Conservation (phyloP, 441 rosid genomes). For the Populus hybrid region DNA sequence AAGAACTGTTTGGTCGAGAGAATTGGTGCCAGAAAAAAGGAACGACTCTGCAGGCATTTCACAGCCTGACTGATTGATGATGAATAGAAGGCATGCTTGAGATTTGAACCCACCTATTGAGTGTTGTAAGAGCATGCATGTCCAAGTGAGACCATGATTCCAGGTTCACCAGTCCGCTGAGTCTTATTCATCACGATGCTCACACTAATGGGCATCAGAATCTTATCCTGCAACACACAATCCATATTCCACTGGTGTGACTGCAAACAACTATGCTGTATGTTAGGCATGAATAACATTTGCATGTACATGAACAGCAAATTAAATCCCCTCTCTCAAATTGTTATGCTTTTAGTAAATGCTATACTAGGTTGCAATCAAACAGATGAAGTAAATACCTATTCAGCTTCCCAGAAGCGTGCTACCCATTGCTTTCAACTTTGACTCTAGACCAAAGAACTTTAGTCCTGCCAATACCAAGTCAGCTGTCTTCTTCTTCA, state of each 20-base stretch:
- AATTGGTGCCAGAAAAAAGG: not conserved
- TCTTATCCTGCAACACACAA: not conserved
- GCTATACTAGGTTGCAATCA: not conserved
- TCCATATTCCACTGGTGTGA: not conserved
- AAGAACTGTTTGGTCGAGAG: not conserved
- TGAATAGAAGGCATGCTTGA: not conserved
- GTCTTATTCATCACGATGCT: not conserved
- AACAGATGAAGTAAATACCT: not conserved
- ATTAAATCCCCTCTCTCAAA: not conserved
- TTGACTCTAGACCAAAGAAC: constrained; percentile 85
- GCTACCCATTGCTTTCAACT: constrained; percentile 68
- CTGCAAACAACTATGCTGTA: not conserved
- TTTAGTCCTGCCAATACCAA: constrained; percentile 67
- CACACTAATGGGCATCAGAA: not conserved
- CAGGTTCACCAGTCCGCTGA: not conserved
- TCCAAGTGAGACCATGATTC: not conserved
- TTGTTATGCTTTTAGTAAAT: not conserved
- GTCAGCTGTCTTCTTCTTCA: constrained; percentile 84
- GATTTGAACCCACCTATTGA: not conserved
- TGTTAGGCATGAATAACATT: not conserved
- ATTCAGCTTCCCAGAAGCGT: constrained; percentile 45
- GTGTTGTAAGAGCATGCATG: not conserved
- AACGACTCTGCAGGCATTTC: not conserved
- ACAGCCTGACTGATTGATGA: not conserved
- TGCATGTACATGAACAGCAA: not conserved